Evolutionary conservation across 202 grass and related monocot genomes (phyloP).

Genomic region (Setaria viridis): DNA sequence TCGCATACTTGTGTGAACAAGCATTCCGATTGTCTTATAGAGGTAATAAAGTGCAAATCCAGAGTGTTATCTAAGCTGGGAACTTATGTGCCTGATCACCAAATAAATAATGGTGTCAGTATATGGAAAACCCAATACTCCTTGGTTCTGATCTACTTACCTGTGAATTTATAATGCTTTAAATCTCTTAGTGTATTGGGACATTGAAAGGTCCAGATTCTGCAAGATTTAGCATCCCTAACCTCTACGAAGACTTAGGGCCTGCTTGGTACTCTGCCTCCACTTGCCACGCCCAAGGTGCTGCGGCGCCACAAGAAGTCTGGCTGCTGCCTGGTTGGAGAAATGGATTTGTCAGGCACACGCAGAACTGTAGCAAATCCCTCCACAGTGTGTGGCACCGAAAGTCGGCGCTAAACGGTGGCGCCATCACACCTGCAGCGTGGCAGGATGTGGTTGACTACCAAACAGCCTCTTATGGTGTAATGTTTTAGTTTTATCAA

Average conservation of each 20-base stretch:
- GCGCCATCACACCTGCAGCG: too few species aligned
- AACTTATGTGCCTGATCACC: background rate
- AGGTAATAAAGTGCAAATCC: background rate
- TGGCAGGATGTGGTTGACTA: too few species aligned
- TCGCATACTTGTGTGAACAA: background rate
- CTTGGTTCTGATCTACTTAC: constrained; percentile 13
- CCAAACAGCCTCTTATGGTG: background rate
- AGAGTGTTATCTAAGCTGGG: background rate
- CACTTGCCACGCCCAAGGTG: too few species aligned
- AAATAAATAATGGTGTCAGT: background rate
- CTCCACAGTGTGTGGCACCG: too few species aligned
- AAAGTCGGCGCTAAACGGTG: too few species aligned
- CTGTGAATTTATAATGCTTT: constrained; percentile 3
- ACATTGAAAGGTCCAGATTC: background rate
- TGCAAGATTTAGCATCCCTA: constrained; percentile 1
- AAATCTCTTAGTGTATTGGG: constrained; percentile 3
- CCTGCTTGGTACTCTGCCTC: too few species aligned
- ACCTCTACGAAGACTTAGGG: background rate
- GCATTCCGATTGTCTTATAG: background rate
- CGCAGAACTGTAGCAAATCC: too few species aligned
- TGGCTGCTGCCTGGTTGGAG: too few species aligned
- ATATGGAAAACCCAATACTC: constrained; percentile 30
- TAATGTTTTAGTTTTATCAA: constrained; percentile 36
- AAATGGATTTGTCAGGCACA: too few species aligned
- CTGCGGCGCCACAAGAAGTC: too few species aligned